Percentiles rank a stretch among this genome's conserved stretches.
Conservation (phyloP, 2,329 filamentous ascomycete species). For the Diaporthe velutina region DNA sequence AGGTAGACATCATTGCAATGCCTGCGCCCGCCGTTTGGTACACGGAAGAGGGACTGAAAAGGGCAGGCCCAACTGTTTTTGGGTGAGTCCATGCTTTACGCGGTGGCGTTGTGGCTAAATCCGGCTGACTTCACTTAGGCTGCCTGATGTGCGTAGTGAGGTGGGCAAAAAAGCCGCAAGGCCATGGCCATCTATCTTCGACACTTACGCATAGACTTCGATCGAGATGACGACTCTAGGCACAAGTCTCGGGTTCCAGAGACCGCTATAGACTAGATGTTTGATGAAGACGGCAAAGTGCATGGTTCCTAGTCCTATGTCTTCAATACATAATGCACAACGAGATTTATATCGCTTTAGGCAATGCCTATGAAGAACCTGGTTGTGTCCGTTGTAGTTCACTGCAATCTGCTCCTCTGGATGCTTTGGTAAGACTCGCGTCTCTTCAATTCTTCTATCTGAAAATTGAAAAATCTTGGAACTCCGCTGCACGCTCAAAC, state of each 20-base stretch:
- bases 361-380: not conserved
- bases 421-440: not conserved
- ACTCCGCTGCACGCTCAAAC: not conserved
- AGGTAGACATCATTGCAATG: conserved; percentile 15
- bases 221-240: too few species aligned
- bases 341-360: too few species aligned
- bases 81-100: not conserved
- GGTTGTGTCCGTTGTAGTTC: too few species aligned
- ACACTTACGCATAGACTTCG: not conserved
- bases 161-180: not conserved
- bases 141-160: not conserved
- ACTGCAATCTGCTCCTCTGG: too few species aligned
- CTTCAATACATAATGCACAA: too few species aligned
- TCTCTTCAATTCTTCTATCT: not conserved
- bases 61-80: conserved; percentile 10
- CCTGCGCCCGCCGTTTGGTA: not conserved
- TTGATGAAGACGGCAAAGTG: too few species aligned
- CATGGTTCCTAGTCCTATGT: too few species aligned
- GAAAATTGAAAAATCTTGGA: too few species aligned
- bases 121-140: not conserved
- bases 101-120: not conserved
- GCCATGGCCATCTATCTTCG: conserved; percentile 15
- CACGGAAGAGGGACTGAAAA: not conserved
- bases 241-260: not conserved
- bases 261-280: too few species aligned